Percentiles rank a stretch among this genome's conserved stretches.
phyloP scores from a whole-genome alignment of 139 green algal genomes.

The Chlorella ohadii region DNA sequence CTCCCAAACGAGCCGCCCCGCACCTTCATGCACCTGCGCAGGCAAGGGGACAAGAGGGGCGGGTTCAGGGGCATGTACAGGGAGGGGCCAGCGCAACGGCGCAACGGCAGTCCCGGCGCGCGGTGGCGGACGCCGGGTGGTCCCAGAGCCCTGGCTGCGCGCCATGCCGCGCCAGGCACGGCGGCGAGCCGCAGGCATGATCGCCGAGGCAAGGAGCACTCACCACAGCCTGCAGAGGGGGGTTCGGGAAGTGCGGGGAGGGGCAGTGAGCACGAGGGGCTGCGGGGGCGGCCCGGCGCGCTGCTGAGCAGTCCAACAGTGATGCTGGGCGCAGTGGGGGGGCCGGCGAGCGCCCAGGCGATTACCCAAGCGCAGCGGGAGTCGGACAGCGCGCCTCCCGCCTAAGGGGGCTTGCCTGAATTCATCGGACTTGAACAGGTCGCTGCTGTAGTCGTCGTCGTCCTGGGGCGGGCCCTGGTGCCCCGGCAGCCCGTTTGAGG shows the following conservation, averaged over 20 bases:
- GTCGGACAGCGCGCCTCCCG: no score
- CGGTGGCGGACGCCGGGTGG: neutral
- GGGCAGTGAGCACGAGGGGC: neutral
- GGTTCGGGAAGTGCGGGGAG: neutral
- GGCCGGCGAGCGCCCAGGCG: no score
- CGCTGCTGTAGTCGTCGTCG: conserved; percentile 1
- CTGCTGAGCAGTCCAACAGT: neutral
- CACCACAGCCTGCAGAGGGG: neutral
- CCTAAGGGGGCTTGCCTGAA: neutral
- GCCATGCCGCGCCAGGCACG: no score
- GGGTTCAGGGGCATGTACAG: neutral
- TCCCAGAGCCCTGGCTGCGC: neutral
- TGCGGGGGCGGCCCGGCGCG: neutral
- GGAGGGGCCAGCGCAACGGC: neutral
- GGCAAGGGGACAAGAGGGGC: neutral
- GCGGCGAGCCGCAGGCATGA: no score
- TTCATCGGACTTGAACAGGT: conserved; percentile 1
- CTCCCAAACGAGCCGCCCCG: neutral
- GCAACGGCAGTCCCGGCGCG: neutral
- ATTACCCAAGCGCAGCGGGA: no score
- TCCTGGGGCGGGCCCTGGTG: neutral
- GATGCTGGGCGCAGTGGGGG: neutral
- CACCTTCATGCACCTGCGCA: conserved; percentile 52
- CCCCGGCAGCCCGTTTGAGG: no score
- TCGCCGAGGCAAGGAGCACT: neutral